phyloP scores from a whole-genome alignment of 106 monocot species.

The Dendrobium chrysotoxum region DNA sequence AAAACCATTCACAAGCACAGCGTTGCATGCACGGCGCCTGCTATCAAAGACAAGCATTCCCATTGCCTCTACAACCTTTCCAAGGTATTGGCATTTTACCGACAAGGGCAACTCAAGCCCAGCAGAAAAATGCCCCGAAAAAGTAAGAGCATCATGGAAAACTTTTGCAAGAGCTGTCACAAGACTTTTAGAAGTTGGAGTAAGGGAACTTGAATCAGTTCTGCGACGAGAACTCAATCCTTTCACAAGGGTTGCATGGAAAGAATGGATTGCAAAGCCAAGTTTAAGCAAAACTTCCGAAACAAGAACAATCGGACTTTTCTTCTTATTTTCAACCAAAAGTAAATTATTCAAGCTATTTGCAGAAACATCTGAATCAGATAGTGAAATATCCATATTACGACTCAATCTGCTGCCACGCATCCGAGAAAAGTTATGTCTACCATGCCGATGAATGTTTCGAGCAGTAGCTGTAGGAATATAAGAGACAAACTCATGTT shows the following conservation, averaged over 20 bases:
- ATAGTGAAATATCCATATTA: slow-evolving; percentile 37
- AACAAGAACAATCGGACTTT: slow-evolving; percentile 40
- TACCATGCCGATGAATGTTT: slow-evolving; percentile 40
- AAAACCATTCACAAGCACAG: slow-evolving; percentile 63
- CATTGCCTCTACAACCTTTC: slow-evolving; percentile 69
- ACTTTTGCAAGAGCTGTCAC: slow-evolving; percentile 62
- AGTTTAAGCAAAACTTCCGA: slow-evolving; percentile 54
- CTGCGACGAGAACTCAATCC: slow-evolving; percentile 57
- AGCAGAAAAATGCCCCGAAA: slow-evolving; percentile 35
- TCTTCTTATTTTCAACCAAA: slow-evolving; percentile 37
- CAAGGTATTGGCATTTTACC: slow-evolving; percentile 70
- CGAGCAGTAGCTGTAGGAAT: slow-evolving; percentile 47
- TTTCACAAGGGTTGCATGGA: slow-evolving; percentile 49
- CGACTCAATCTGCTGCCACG: slow-evolving; percentile 47
- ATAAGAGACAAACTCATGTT: slow-evolving; percentile 43
- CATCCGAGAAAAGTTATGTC: slow-evolving; percentile 50
- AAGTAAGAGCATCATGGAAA: slow-evolving; percentile 57
- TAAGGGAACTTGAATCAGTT: slow-evolving; percentile 47
- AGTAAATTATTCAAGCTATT: slow-evolving; percentile 22
- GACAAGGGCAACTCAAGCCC: slow-evolving; percentile 43
- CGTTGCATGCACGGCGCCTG: slow-evolving; percentile 49
- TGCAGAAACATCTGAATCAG: slow-evolving; percentile 42
- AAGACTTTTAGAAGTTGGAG: slow-evolving; percentile 41
- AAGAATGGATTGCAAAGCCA: slow-evolving; percentile 32
- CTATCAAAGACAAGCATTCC: slow-evolving; percentile 41